phyloP scores from a whole-genome alignment of 495 filamentous ascomycete genomes.

The Neurospora sp. region DNA sequence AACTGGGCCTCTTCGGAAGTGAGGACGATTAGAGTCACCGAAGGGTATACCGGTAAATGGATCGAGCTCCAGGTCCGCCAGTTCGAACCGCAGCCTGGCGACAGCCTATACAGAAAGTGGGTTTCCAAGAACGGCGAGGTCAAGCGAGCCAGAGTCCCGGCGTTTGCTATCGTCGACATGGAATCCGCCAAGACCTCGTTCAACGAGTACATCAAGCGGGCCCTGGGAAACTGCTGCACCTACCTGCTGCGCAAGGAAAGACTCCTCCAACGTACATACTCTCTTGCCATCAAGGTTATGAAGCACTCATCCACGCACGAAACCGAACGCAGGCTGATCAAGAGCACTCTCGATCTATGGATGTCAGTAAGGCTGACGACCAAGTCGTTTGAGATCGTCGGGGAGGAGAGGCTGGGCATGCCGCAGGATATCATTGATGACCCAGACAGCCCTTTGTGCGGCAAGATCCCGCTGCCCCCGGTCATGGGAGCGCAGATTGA shows the following conservation, averaged over 20 bases:
- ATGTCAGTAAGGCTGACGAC: slow-evolving; percentile 48
- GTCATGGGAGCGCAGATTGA: slow-evolving; percentile 53
- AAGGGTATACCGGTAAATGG: slow-evolving; percentile 32
- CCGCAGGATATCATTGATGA: slow-evolving; percentile 34
- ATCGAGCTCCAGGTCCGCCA: slow-evolving; percentile 34
- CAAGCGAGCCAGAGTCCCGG: slow-evolving; percentile 28
- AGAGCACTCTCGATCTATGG: slow-evolving; percentile 43
- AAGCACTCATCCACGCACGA: slow-evolving; percentile 14
- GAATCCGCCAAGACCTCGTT: slow-evolving; percentile 33
- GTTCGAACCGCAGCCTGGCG: slow-evolving; percentile 38
- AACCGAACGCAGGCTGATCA: slow-evolving; percentile 33
- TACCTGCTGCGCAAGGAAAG: slow-evolving; percentile 26
- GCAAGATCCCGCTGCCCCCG: slow-evolving; percentile 46
- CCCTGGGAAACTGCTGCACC: slow-evolving; percentile 29
- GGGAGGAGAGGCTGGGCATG: slow-evolving; percentile 45
- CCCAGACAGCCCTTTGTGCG: slow-evolving; percentile 35
- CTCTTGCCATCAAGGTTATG: slow-evolving; percentile 26
- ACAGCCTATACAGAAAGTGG: slow-evolving; percentile 38
- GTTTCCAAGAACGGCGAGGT: slow-evolving; percentile 23
- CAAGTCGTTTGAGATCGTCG: slow-evolving; percentile 44
- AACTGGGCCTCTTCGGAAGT: slow-evolving; percentile 34
- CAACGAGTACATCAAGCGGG: slow-evolving; percentile 31
- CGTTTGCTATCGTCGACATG: slow-evolving; percentile 39
- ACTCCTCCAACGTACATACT: slow-evolving; percentile 34
- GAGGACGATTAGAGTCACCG: slow-evolving; percentile 33